Base-by-base conservation (phyloP, 768 basidiomycete genomes). In the Harrya chromipes region DNA sequence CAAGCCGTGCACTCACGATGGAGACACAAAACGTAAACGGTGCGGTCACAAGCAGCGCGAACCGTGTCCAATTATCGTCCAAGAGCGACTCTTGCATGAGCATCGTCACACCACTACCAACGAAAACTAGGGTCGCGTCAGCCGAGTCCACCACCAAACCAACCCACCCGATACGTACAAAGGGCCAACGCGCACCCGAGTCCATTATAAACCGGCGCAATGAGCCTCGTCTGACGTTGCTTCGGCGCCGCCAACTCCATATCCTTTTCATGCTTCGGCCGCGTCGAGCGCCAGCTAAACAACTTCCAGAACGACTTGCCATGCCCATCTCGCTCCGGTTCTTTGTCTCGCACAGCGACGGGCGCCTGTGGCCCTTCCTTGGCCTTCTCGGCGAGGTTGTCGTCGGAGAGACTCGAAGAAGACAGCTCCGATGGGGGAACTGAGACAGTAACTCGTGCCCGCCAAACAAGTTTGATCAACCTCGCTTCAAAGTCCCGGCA, bases 391-490 rank as follows among this genome's bases (percentile, higher is more conserved):
- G 66, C 74, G 17, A 87, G 74, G 55, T 80, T 72, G 48, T 80
- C 73, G 40, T 81, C 76, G 2, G 83, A 84, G 9, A 72, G 70
- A 10, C 72, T 73, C 4, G 79, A 76, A 35, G 78, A 75, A 16
- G 75, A 69, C 27, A 66, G 65, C 61, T 43, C 68, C 39, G 71
- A 64, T 4, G 74, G 62, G 6, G 72, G 60, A 8, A 65, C 57
- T 16, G 68, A 70, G 51, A 64, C 43, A 10, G 55, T 65, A 43
- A 69, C 56, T 31, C 82, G 75, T 20, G 73, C 67, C 40, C 75
- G 68, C 90, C 90, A 91, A 46, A 94, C 85, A 59, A 86, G 83
- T 60, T 83, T 82, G 73, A 92, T 89, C 63, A 93, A 75, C 56
- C 83, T 84, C 21, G 81, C 77, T 55, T 90, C 84, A 59, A 90